Percentiles rank a stretch among this genome's conserved stretches.
Evolutionary conservation across 805 yeast genomes (phyloP).

Genomic region (Komagataella phaffii): DNA sequence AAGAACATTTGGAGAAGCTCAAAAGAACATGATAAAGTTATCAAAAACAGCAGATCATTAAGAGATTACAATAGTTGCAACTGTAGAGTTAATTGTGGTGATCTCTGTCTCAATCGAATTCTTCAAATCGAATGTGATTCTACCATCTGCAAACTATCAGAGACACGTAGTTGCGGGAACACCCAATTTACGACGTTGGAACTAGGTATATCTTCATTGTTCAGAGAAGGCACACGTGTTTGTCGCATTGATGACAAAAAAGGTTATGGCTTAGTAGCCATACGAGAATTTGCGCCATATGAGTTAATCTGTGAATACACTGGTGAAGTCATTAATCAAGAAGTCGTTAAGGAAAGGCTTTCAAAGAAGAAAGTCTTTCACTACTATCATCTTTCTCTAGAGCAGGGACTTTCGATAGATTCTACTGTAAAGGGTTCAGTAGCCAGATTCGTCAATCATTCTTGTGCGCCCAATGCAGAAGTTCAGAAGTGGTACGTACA

Average conservation of each 20-base stretch:
- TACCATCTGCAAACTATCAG: not conserved
- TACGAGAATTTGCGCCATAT: constrained; percentile 20
- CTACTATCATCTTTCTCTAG: constrained; percentile 28
- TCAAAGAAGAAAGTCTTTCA: constrained; percentile 7
- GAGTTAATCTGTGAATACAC: constrained; percentile 32
- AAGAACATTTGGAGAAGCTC: not conserved
- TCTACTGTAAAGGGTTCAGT: constrained; percentile 29
- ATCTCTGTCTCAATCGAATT: not conserved
- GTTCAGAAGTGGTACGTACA: constrained; percentile 36
- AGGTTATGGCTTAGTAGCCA: constrained; percentile 29
- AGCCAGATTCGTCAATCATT: constrained; percentile 37
- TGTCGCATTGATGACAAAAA: constrained; percentile 20
- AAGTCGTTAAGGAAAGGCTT: constrained; percentile 23
- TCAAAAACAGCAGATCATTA: not conserved
- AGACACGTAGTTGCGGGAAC: not conserved
- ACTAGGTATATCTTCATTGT: constrained; percentile 1
- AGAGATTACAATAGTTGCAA: not conserved
- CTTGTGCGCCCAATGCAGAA: constrained; percentile 31
- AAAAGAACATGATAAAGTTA: not conserved
- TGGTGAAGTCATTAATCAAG: constrained; percentile 31
- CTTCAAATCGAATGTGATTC: not conserved
- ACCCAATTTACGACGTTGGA: not conserved
- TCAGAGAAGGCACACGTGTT: constrained; percentile 13
- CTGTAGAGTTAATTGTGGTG: not conserved
- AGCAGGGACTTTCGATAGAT: constrained; percentile 28